Percentiles rank a stretch among this genome's conserved stretches.
phyloP scores from a whole-genome alignment of 164 flowering plant species.

The Stephania japonica region DNA sequence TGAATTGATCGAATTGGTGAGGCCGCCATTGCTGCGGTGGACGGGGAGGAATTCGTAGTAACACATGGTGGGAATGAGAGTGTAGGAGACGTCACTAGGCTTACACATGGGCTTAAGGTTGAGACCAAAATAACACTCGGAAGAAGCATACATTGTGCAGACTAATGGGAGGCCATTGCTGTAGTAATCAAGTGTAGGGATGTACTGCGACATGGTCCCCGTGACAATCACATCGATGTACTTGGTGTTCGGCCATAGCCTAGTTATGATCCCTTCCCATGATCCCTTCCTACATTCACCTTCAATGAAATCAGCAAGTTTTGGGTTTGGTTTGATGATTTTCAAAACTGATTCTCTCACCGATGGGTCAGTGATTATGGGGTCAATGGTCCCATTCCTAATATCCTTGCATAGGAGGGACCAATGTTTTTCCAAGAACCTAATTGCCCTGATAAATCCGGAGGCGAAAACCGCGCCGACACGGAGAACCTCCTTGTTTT shows the following conservation, averaged over 20 bases:
- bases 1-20: neutral
- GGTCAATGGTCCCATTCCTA: slow-evolving; percentile 48
- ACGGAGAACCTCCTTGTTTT: slow-evolving; percentile 70
- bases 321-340: slow-evolving; percentile 61
- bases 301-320: slow-evolving; percentile 72
- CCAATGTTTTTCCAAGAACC: slow-evolving; percentile 86
- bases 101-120: slow-evolving; percentile 79
- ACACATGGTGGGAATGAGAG: slow-evolving; percentile 89
- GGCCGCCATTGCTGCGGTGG: slow-evolving; percentile 28
- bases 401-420: slow-evolving; percentile 50
- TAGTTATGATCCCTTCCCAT: slow-evolving; percentile 87
- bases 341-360: slow-evolving; percentile 61
- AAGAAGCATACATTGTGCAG: slow-evolving; percentile 96
- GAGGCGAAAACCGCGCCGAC: slow-evolving; percentile 97
- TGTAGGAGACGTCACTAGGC: slow-evolving; percentile 84
- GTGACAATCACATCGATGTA: slow-evolving; percentile 94
- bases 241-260: slow-evolving; percentile 94
- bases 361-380: slow-evolving; percentile 56
- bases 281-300: slow-evolving; percentile 54
- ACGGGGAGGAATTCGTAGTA: slow-evolving; percentile 90
- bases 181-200: slow-evolving; percentile 79
- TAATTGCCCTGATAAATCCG: slow-evolving; percentile 87
- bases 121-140: slow-evolving; percentile 90
- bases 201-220: slow-evolving; percentile 97
- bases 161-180: slow-evolving; percentile 86